phyloP scores from a whole-genome alignment of 192 early-diverging fungal species.

The Coemansia sp. region DNA sequence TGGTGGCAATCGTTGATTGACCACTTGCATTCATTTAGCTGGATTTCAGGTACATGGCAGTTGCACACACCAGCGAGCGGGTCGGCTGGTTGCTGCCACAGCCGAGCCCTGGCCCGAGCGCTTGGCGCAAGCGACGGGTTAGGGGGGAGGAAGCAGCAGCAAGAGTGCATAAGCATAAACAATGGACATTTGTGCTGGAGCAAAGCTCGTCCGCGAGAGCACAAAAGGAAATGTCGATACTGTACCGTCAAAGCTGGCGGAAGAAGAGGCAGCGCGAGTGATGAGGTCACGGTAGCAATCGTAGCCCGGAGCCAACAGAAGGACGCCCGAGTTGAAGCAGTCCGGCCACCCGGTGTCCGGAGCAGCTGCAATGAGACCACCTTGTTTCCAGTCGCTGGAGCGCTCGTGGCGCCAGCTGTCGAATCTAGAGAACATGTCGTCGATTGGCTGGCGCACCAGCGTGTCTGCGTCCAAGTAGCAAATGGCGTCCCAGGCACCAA shows the following conservation, averaged over 20 bases:
- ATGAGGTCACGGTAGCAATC: slow-evolving; percentile 56
- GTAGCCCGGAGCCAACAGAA: slow-evolving; percentile 59
- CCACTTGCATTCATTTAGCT: not conserved
- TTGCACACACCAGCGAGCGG: no score
- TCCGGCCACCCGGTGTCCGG: slow-evolving; percentile 97
- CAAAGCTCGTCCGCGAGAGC: not conserved
- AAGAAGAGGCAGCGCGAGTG: slow-evolving; percentile 52
- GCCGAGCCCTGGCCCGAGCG: not conserved
- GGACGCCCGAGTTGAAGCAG: slow-evolving; percentile 95
- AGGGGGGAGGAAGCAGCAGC: slow-evolving; percentile 1
- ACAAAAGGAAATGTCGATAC: not conserved
- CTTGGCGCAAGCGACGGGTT: slow-evolving; percentile 1
- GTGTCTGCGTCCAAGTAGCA: slow-evolving; percentile 90
- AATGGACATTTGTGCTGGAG: not conserved
- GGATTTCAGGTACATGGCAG: not conserved
- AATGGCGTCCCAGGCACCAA: slow-evolving; percentile 58
- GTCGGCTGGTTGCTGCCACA: not conserved
- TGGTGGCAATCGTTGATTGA: not conserved
- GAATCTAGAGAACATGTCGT: slow-evolving; percentile 70
- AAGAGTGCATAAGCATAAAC: not conserved
- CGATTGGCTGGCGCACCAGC: slow-evolving; percentile 77
- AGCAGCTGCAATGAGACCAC: slow-evolving; percentile 73
- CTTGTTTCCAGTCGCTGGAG: slow-evolving; percentile 27
- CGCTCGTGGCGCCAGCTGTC: slow-evolving; percentile 22
- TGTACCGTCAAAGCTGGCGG: slow-evolving; percentile 78